phyloP scores from a whole-genome alignment of 106 monocot species.

The Ottelia alismoides region DNA sequence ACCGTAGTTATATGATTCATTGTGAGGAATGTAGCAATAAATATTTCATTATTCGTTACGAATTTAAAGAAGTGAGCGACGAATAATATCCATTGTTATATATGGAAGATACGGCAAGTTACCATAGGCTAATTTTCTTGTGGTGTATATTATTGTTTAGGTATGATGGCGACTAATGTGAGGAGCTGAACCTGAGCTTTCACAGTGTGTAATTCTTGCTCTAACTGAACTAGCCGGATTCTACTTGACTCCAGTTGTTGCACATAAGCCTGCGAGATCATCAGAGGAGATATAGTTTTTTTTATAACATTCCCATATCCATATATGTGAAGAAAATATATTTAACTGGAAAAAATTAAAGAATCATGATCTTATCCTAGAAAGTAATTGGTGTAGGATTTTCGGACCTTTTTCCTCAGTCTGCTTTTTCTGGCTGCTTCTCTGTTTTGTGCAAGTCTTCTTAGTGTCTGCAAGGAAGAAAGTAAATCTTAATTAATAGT shows the following conservation, averaged over 20 bases:
- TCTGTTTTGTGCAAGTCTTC: slow-evolving; percentile 57
- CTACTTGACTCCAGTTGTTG: slow-evolving; percentile 69
- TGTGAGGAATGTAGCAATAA: no score
- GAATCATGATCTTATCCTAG: neutral
- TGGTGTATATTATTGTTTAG: no score
- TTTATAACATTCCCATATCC: no score
- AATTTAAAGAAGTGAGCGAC: no score
- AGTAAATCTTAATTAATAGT: no score
- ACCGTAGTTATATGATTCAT: no score
- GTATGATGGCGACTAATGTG: neutral
- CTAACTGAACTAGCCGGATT: slow-evolving; percentile 54
- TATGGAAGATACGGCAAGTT: no score
- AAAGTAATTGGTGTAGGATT: neutral
- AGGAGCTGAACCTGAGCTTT: slow-evolving; percentile 36
- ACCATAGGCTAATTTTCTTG: no score
- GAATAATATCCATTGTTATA: no score
- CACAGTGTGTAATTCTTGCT: slow-evolving; percentile 70
- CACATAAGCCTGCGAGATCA: slow-evolving; percentile 47
- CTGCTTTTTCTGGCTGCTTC: slow-evolving; percentile 82
- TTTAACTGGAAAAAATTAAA: no score
- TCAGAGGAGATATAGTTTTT: neutral
- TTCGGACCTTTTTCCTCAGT: slow-evolving; percentile 59
- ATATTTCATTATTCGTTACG: no score
- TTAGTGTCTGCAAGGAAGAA: slow-evolving; percentile 6
- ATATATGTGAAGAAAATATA: no score